These are phyloP conservation scores for Lactuca saligna DNA, from an alignment of 129 eudicot species.

Conservation along the genomic window DNA sequence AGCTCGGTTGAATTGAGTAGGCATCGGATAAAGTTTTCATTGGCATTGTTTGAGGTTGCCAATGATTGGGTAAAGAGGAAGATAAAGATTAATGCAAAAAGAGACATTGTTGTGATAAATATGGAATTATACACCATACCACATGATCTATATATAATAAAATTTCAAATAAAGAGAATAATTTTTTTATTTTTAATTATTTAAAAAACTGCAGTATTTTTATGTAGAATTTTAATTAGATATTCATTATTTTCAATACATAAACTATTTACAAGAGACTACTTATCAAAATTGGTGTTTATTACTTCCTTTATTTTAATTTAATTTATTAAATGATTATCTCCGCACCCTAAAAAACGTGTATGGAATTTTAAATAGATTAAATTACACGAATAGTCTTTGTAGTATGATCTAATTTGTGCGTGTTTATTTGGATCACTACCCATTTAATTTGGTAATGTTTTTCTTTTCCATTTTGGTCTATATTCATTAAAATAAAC, in stretches of 20 bases:
- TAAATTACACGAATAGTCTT: too few species aligned
- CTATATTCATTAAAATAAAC: too few species aligned
- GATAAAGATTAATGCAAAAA: constrained; percentile 5
- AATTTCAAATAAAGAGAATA: background rate
- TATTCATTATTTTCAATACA: too few species aligned
- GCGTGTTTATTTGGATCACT: too few species aligned
- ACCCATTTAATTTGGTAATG: too few species aligned
- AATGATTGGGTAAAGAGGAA: constrained; percentile 27
- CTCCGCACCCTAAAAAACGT: background rate
- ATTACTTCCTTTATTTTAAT: background rate
- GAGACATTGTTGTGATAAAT: constrained; percentile 25
- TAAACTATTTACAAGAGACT: background rate
- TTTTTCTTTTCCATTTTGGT: too few species aligned
- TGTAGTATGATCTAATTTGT: too few species aligned
- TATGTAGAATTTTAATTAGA: background rate
- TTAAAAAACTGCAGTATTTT: background rate
- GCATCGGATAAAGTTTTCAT: constrained; percentile 33
- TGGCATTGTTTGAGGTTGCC: constrained; percentile 20
- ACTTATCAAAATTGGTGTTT: background rate
- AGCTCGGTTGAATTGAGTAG: constrained; percentile 29
- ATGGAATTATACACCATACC: constrained; percentile 10
- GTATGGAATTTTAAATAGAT: background rate
- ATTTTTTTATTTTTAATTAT: too few species aligned
- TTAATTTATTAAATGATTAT: too few species aligned
- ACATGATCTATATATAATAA: constrained; percentile 1